Conservation (phyloP, 1,284 basidiomycete genomes). For the Tilletia walkeri region DNA sequence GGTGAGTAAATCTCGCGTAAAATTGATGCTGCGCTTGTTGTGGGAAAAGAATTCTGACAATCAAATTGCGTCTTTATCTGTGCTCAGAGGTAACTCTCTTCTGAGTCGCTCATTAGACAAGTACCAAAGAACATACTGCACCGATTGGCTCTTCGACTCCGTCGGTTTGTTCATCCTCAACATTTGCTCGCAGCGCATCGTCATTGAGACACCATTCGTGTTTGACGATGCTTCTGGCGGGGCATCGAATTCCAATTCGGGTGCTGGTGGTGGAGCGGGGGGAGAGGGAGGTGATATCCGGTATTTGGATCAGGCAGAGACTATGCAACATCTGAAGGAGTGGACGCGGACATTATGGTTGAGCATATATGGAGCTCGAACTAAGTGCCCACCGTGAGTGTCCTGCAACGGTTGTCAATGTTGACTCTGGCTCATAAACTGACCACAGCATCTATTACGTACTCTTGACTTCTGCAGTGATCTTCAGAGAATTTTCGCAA, state of each 20-base stretch:
- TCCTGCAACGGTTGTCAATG: neutral
- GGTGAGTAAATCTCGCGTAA: slow-evolving; percentile 17
- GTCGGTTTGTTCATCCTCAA: slow-evolving; percentile 37
- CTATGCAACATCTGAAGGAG: slow-evolving; percentile 28
- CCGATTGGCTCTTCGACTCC: slow-evolving; percentile 40
- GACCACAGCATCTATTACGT: neutral
- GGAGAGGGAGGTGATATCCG: neutral
- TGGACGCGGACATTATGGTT: slow-evolving; percentile 40
- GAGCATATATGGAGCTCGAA: slow-evolving; percentile 42
- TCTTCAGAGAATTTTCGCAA: slow-evolving; percentile 34
- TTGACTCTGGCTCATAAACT: neutral
- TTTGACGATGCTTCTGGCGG: neutral
- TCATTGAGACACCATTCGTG: slow-evolving; percentile 14
- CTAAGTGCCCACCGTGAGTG: slow-evolving; percentile 38
- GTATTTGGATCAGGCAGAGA: slow-evolving; percentile 19
- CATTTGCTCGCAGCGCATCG: slow-evolving; percentile 34
- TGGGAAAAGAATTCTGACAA: no score
- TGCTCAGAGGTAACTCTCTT: slow-evolving; percentile 35
- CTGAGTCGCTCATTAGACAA: slow-evolving; percentile 44
- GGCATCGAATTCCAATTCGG: neutral
- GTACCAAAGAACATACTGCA: slow-evolving; percentile 38
- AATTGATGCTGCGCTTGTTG: neutral
- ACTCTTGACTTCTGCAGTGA: slow-evolving; percentile 22
- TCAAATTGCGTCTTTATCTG: neutral
- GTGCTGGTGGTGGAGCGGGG: no score